Evolutionary conservation across 495 filamentous ascomycete species (phyloP), one percentile per base, ranked within the genome.

Genomic region (Xylaria telfairii): DNA sequence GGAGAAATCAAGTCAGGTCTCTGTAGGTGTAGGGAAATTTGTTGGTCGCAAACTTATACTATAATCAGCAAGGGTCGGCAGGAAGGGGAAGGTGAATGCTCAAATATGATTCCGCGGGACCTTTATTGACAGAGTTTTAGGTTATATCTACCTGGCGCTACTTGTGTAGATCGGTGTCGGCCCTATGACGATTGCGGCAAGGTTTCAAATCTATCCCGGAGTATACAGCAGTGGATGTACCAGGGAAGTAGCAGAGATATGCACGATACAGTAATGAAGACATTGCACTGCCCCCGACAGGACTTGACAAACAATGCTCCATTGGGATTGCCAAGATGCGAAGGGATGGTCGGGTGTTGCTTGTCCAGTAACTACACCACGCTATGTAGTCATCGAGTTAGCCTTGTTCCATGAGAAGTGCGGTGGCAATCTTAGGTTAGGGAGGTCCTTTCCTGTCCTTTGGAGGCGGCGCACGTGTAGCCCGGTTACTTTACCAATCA

Each of bases 101-200:
- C 28, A 65, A 51, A 51, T 51, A 65, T 9, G 7, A 0, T 37
- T 4, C 3, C 9, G 56, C 56, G 30, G 54, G 19, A 19, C 37
- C 28, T 37, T 9, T 57, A 37, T 7, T 57, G 54, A 57, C 34
- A 30, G 30, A 24, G 28, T n/a, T 32, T 34, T 34, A 37, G 30
- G 26, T 37, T 37, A 37, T 34, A 8, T 59, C 30, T 59, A 37
- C 30, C 28, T 57, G 28, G 56, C 17, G 30, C 24, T 37, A 37
- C 56, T 4, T 37, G 2, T 10, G 19, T 1, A 60, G 62, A 65
- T 65, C 62, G 44, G 39, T 41, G 17, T 8, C 63, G 7, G 57
- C 32, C 32, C 67, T 51, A 69, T 62, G 67, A 69, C 54, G 67
- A 42, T 69, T 61, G 57, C 51, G 39, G 57, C 32, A 61, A 61